Evolutionary conservation across 768 basidiomycete species (phyloP).

Genomic region (Rhodotorula babjevae): DNA sequence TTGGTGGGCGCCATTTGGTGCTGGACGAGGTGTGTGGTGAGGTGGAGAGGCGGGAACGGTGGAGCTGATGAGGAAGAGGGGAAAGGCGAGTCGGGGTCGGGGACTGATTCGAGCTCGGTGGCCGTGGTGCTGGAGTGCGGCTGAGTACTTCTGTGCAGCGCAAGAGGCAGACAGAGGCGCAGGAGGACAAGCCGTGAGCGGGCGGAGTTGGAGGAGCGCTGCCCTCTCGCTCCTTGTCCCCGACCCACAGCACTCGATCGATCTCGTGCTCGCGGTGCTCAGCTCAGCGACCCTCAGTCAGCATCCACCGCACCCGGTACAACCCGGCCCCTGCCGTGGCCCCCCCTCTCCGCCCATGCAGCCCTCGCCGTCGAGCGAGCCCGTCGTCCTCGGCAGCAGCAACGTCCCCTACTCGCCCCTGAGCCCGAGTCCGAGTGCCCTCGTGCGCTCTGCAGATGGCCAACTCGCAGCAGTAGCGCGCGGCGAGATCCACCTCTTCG

Average conservation of each 20-base stretch:
- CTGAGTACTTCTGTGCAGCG: too few relatives aligned
- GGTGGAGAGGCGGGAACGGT: background rate
- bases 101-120: background rate
- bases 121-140: too few relatives aligned
- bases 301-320: too few relatives aligned
- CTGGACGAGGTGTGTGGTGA: too few relatives aligned
- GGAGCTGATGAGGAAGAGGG: background rate
- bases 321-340: background rate
- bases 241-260: too few relatives aligned
- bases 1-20: conserved; percentile 7
- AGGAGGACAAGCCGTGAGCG: background rate
- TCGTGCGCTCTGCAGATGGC: background rate
- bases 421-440: background rate
- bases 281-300: too few relatives aligned
- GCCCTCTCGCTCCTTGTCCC: too few relatives aligned
- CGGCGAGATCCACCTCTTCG: conserved; percentile 26
- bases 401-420: conserved; percentile 2
- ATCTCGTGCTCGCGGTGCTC: too few relatives aligned
- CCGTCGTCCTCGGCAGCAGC: conserved; percentile 2
- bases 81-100: background rate
- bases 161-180: too few relatives aligned
- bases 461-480: conserved; percentile 17
- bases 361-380: background rate
- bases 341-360: background rate
- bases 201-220: too few relatives aligned